Evolutionary conservation across 805 yeast species (phyloP), one percentile per base, ranked within the genome.

Genomic region (Sugiyamaella smithiae): DNA sequence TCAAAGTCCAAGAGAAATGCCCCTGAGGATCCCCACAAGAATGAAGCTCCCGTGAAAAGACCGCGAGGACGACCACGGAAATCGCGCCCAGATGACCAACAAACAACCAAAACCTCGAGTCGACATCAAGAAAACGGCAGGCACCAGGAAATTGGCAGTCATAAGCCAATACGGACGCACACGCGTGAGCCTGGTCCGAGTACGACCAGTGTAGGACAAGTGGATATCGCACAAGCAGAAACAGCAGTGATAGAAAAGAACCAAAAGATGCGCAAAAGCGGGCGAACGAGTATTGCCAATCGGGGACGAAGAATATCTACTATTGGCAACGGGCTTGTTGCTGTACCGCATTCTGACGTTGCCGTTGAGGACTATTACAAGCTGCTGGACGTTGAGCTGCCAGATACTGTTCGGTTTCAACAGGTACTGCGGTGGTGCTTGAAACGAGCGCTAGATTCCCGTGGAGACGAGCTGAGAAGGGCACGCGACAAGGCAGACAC

Each of bases 301-400:
- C 68, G 93, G 28, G 93, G 93, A 5, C 83, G 82, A 57, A 66
- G 93, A 24, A 77, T 82, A 1, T 84, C 86, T 59, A 82, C 89
- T 0, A 76, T 85, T 5, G 89, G 90, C 1, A 84, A 82, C 58
- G 91, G 90, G 2, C 80, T 79, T 56, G 72, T 53, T 5, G 62
- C 60, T 0, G 75, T 74, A 25, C 90, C 90, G 1, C 90, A 85
- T 61, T 70, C 73, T 0, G 81, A 79, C 40, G 78, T 85, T 1
- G 73, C 79, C 0, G 68, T 72, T 0, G 57, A 66, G 7, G 81
- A 80, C 46, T 80, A 80, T 57, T 80, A 76, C 62, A 84, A 83
- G 58, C 81, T 81, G 57, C 63, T 85, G 26, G 85, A 84, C 54
- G 63, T 70, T 4, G 74, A 76, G 29, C 57, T 82, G 33, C 86